Conservation (phyloP, 2,329 filamentous ascomycete species). For the Exophiala spinifera region DNA sequence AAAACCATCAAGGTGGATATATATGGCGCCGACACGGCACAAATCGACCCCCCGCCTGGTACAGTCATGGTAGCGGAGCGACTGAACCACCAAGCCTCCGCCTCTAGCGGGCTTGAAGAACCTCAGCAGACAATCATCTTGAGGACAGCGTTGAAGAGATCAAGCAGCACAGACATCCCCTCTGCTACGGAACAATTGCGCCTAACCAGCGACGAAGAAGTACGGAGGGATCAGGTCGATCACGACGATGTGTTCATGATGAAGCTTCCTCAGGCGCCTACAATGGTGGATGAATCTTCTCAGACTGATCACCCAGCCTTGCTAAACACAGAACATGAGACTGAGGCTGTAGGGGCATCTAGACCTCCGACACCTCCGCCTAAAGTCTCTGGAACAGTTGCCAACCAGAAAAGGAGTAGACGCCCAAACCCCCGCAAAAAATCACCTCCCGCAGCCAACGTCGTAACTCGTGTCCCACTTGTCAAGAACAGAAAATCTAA, state of each 20-base stretch:
- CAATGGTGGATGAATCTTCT: constrained; percentile 21
- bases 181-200: constrained; percentile 16
- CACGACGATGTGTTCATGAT: constrained; percentile 23
- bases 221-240: constrained; percentile 30
- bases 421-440: constrained; percentile 20
- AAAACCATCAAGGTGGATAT: constrained; percentile 48
- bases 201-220: constrained; percentile 14
- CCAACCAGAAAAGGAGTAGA: constrained; percentile 31
- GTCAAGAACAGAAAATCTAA: constrained; percentile 20
- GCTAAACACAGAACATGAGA: constrained; percentile 8
- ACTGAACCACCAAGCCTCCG: constrained; percentile 49
- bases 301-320: constrained; percentile 11
- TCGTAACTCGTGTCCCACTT: constrained; percentile 17
- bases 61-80: constrained; percentile 46
- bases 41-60: constrained; percentile 45
- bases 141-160: constrained; percentile 40
- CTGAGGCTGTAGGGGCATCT: constrained; percentile 8
- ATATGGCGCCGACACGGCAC: constrained; percentile 41
- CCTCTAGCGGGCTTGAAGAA: constrained; percentile 38
- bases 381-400: constrained; percentile 17
- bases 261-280: constrained; percentile 16
- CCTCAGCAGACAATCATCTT: constrained; percentile 48
- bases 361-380: constrained; percentile 10
- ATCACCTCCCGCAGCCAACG: constrained; percentile 9
- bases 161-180: constrained; percentile 25